phyloP scores from a whole-genome alignment of 169 alveolate species.

The Toxoplasma gondii region DNA sequence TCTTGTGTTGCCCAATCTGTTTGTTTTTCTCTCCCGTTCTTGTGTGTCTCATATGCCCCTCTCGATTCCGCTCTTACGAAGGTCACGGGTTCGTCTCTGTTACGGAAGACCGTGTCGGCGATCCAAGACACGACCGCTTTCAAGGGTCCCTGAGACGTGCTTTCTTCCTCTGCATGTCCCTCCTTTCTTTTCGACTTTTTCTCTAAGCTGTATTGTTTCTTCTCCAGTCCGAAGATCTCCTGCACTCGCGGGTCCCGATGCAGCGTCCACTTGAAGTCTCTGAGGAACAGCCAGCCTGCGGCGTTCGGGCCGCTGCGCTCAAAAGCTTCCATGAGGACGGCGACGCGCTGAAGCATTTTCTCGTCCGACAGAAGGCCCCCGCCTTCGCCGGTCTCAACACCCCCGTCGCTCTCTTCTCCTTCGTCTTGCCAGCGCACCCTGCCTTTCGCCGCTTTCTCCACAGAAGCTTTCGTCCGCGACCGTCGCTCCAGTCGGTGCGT shows the following conservation, averaged over 20 bases:
- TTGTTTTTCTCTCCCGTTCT: neutral
- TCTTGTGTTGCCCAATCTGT: no score
- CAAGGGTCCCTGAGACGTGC: neutral
- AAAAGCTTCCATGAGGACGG: conserved; percentile 38
- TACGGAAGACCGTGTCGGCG: neutral
- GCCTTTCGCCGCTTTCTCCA: neutral
- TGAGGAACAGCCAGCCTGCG: conserved; percentile 37
- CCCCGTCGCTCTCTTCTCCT: neutral
- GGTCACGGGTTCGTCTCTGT: conserved; percentile 30
- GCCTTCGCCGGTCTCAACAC: neutral
- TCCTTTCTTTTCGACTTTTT: neutral
- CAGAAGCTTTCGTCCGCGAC: neutral
- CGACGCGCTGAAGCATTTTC: neutral
- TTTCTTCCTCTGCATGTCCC: neutral
- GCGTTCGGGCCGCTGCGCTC: conserved; percentile 29
- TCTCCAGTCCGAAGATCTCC: conserved; percentile 35
- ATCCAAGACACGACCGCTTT: neutral
- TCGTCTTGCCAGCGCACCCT: neutral
- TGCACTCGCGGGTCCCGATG: conserved; percentile 23
- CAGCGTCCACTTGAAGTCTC: conserved; percentile 30
- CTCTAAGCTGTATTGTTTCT: neutral
- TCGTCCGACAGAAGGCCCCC: neutral
- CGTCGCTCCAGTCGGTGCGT: conserved; percentile 10
- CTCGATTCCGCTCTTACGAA: neutral
- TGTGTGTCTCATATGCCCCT: neutral